Evolutionary conservation across 108 stramenopile species (phyloP).

Genomic region (Nitzschia sp.): DNA sequence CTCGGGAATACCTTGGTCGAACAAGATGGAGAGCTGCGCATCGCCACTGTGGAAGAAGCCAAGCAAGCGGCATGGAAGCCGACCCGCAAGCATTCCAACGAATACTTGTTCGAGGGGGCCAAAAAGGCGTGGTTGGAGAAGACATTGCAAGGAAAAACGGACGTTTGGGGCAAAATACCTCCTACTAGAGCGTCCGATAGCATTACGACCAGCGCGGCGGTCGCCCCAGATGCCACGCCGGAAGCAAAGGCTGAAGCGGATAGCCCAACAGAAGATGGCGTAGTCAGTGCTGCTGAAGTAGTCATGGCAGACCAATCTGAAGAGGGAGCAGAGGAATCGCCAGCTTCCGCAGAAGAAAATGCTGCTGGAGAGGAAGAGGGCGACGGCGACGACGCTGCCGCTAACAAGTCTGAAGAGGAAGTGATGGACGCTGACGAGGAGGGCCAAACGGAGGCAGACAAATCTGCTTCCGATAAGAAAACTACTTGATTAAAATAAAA

Average conservation of each 20-base stretch:
- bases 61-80: slow-evolving; percentile 79
- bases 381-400: not conserved
- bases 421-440: not conserved
- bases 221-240: not conserved
- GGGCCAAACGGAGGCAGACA: not conserved
- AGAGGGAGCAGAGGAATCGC: not conserved
- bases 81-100: slow-evolving; percentile 53
- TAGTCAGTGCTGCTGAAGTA: not conserved
- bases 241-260: not conserved
- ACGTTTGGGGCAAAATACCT: slow-evolving; percentile 63
- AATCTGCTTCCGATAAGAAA: not conserved
- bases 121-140: slow-evolving; percentile 75
- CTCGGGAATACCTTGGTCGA: slow-evolving; percentile 71
- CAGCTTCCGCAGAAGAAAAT: too few relatives aligned
- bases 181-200: slow-evolving; percentile 20
- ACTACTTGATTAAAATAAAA: too few relatives aligned
- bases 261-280: not conserved
- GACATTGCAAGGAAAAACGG: slow-evolving; percentile 58
- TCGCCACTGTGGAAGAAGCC: slow-evolving; percentile 74
- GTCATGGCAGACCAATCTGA: not conserved
- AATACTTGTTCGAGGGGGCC: slow-evolving; percentile 67
- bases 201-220: slow-evolving; percentile 3
- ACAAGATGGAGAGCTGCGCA: slow-evolving; percentile 58
- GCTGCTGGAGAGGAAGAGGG: not conserved
- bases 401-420: not conserved